Evolutionary conservation across 2,329 filamentous ascomycete genomes (phyloP), one percentile per base, ranked within the genome.

Genomic region (Ascochyta viciae-villosae): DNA sequence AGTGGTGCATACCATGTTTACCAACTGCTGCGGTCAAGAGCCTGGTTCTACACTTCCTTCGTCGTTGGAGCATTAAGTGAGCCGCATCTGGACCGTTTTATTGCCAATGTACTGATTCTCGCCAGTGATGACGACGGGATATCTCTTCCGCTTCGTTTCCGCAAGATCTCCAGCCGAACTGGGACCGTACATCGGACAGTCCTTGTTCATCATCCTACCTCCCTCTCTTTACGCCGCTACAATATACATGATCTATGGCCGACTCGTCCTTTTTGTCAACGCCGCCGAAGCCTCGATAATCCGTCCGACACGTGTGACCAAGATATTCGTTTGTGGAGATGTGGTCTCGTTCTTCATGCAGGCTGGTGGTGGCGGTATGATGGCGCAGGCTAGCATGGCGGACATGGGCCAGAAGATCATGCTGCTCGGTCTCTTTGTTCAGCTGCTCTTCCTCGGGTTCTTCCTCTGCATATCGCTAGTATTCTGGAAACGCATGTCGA

Each of bases 241-340:
- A 4, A 70, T 81, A 27, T 80, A 80, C 68, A 79, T 80, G 77
- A 76, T 73, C 1, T 74, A 76, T 16, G 71, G 76, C 12, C 73
- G 77, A 31, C 62, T 79, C 26, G 72, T 79, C 10, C 8, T 64
- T 23, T 72, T 73, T 43, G 66, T 79, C 6, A 70, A 79, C 26
- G 79, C 75, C 2, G 66, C 75, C 24, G 53, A 73, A 1, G 72
- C 76, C 56, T 78, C 80, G 0, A 49, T 81, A 15, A 76, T 83
- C 47, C 60, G 64, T 3, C 68, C 74, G 2, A 74, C 61, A 8
- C 77, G 78, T 71, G 68, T 86, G 3, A 85, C 83, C 5, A 81
- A 78, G 41, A 74, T 81, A n/a, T 86, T 86, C 55, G 82, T 87
- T 7, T 49, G 65, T 7, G 82, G 83, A 39, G 84, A 86, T 61